Conservation (phyloP, 2,329 filamentous ascomycete genomes). For the Claviceps pusilla region DNA sequence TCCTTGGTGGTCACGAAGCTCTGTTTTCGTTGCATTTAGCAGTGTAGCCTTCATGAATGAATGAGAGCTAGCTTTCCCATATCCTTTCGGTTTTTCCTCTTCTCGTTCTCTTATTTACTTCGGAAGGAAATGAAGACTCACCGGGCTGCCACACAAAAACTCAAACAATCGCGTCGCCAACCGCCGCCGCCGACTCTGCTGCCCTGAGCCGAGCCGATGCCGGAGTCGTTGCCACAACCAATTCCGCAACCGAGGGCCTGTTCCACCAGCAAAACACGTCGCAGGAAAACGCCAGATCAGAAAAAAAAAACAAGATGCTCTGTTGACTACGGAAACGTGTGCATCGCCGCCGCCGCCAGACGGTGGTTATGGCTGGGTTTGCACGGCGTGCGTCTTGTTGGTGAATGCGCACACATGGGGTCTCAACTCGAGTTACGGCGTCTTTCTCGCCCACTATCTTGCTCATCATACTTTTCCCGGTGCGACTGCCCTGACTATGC, state of each 20-base stretch:
- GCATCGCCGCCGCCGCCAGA: constrained; percentile 29
- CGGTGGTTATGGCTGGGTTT: constrained; percentile 42
- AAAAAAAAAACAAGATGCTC: not conserved
- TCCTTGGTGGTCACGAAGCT: not conserved
- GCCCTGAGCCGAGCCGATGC: not conserved
- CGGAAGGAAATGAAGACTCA: not conserved
- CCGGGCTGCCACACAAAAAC: not conserved
- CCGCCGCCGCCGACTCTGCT: no score
- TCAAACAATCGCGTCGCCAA: not conserved
- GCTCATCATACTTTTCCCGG: constrained; percentile 45
- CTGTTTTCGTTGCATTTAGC: not conserved
- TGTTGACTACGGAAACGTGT: not conserved
- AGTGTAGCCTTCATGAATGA: not conserved
- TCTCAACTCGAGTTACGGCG: constrained; percentile 38
- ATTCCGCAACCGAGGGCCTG: not conserved
- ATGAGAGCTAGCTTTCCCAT: not conserved
- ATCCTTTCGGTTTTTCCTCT: no score
- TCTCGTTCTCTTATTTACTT: not conserved
- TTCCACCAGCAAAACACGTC: not conserved
- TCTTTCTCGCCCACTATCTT: constrained; percentile 44
- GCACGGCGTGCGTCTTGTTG: constrained; percentile 23
- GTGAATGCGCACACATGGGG: constrained; percentile 64
- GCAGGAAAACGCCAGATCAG: not conserved
- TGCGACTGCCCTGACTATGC: constrained; percentile 54
- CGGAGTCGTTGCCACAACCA: not conserved